A percentile compares a stretch with the other conserved stretches of the same genome.
Evolutionary conservation across 371 early-diverging fungal genomes (phyloP).

Genomic region (Actinomortierella wolfii): DNA sequence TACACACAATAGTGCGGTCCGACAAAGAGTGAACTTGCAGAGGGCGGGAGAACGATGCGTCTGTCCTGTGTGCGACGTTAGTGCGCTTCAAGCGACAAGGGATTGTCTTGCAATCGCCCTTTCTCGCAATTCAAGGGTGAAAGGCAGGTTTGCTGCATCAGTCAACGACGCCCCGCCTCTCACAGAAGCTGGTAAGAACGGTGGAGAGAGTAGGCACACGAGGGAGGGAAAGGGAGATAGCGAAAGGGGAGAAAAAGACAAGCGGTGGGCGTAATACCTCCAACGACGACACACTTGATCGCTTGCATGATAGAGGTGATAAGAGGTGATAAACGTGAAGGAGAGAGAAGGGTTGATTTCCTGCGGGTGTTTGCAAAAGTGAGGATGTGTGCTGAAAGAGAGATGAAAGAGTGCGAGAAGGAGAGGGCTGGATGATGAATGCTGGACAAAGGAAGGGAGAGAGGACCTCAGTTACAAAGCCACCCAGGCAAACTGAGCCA

Average conservation of each 20-base stretch:
- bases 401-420: slow-evolving; percentile 2
- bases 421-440: not conserved
- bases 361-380: slow-evolving; percentile 1
- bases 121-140: too few relatives aligned
- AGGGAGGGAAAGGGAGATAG: not conserved
- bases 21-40: too few relatives aligned
- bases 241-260: not conserved
- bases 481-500: too few relatives aligned
- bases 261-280: slow-evolving; percentile 56
- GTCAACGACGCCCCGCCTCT: too few relatives aligned
- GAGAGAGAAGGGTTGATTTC: not conserved
- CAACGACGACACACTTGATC: slow-evolving; percentile 98
- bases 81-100: too few relatives aligned
- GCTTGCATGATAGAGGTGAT: slow-evolving; percentile 78
- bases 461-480: too few relatives aligned
- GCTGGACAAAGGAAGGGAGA: not conserved
- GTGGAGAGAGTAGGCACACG: not conserved
- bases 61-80: too few relatives aligned
- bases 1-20: too few relatives aligned
- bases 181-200: not conserved
- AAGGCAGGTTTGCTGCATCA: too few relatives aligned
- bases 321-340: not conserved
- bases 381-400: slow-evolving; percentile 4
- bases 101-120: too few relatives aligned
- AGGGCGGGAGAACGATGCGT: too few relatives aligned